Evolutionary conservation across 1,139 yeast genomes (phyloP), one percentile per base, ranked within the genome.

Genomic region (Entelexis sorbosivorans): DNA sequence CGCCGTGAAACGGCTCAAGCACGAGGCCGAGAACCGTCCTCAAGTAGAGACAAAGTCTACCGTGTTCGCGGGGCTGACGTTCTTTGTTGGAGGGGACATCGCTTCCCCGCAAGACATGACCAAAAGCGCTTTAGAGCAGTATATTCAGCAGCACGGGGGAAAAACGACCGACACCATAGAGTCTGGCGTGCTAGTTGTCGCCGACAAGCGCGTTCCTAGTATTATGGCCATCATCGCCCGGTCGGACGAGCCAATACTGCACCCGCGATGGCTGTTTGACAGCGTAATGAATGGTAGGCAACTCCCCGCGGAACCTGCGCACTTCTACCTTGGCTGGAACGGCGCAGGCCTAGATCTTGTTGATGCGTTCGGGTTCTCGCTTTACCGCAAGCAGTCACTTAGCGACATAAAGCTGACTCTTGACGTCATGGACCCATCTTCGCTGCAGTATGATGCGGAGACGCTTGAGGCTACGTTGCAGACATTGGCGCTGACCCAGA

Each of bases 201-300:
- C 83, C 16, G 82, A 79, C 52, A 72, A 68, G 43, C 52, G 49
- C 3, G 73, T 82, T 0, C 69, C 74, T 0, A 73, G 72, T 39
- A 76, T 44, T 10, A 34, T 79, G 8, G 64, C 66, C 10, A 67
- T 69, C 48, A 61, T 70, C 4, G 64, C 70, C 5, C 63, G 70
- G 34, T 81, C 81, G 0, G 47, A 49, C 0, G 74, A 72, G 58
- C 86, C 82, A 60, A 70, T 89, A 0, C 62, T 87, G 8, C 73
- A 67, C 50, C 89, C 94, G 0, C 65, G 66, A 19, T 91, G 96
- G 95, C 64, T 87, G 8, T 69, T 78, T 44, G 88, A 84, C 57
- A 79, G 94, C 59, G 67, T 85, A 3, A 60, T 66, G 14, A 65
- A 70, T 20, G 60, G 66, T 0, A 56, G 61, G 2, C 51, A 80